Conservation (phyloP, 1,284 basidiomycete species). For the Anthracocystis panici-leucophaei region DNA sequence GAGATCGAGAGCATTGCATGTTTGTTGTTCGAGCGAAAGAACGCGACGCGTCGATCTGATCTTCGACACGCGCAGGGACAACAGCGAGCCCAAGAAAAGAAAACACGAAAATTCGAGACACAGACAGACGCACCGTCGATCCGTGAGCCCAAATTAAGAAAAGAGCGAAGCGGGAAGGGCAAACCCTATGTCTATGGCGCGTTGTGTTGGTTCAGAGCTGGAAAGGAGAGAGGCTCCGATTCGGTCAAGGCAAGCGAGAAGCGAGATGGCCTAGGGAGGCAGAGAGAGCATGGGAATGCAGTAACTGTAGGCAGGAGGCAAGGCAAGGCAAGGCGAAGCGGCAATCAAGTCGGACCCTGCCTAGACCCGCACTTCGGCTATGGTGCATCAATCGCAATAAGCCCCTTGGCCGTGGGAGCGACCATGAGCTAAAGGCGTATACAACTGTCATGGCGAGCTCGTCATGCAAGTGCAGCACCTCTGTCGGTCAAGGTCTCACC, state of each 20-base stretch:
- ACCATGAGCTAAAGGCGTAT: background rate
- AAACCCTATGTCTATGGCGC: background rate
- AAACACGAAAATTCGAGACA: slow-evolving; percentile 1
- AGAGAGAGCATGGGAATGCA: slow-evolving; percentile 1
- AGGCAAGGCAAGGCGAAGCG: background rate
- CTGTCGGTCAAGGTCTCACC: no score
- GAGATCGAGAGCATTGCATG: background rate
- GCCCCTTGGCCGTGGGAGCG: slow-evolving; percentile 2
- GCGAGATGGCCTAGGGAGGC: slow-evolving; percentile 15
- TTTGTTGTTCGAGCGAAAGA: background rate
- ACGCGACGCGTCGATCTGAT: slow-evolving; percentile 8
- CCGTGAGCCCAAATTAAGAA: background rate
- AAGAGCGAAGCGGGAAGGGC: background rate
- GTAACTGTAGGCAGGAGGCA: slow-evolving; percentile 1
- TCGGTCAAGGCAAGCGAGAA: background rate
- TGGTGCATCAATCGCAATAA: background rate
- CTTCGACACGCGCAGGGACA: background rate
- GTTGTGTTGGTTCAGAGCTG: background rate
- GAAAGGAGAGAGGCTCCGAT: background rate
- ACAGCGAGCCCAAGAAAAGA: background rate
- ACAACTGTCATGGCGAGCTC: background rate
- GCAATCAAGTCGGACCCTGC: slow-evolving; percentile 25
- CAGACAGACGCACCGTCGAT: slow-evolving; percentile 8
- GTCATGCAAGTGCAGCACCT: no score
- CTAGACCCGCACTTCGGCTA: slow-evolving; percentile 31